Conservation (phyloP, 345 rosid genomes). For the Hibiscus trionum region DNA sequence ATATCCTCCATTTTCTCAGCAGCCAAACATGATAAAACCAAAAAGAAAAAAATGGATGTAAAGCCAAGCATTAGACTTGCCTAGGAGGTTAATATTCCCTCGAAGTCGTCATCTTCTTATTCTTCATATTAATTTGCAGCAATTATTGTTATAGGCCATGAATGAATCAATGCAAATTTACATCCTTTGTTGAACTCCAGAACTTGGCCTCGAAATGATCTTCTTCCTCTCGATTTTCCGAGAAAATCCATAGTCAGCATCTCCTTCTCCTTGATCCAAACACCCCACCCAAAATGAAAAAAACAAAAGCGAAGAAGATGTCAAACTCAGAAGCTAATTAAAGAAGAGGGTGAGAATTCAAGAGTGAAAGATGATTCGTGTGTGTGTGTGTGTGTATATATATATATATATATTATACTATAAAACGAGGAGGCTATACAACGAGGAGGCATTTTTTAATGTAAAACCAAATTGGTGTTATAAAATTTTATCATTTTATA, state of each 20-base stretch:
- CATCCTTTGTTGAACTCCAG: neutral
- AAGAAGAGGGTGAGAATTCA: neutral
- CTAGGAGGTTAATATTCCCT: slow-evolving; percentile 35
- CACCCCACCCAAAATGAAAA: too few relatives aligned
- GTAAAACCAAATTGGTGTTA: neutral
- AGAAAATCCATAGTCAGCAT: neutral
- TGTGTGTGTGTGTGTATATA: neutral
- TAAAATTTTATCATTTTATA: too few relatives aligned
- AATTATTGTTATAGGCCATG: slow-evolving; percentile 15
- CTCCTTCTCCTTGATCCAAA: neutral
- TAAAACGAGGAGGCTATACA: neutral
- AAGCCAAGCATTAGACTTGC: slow-evolving; percentile 73
- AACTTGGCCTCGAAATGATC: neutral
- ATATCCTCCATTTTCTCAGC: slow-evolving; percentile 27
- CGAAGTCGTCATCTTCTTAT: neutral
- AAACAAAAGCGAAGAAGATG: neutral
- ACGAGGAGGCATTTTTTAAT: neutral
- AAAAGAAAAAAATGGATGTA: neutral
- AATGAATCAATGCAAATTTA: neutral
- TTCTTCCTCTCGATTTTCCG: slow-evolving; percentile 12
- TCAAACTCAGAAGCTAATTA: neutral
- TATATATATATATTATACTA: neutral
- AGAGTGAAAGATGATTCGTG: neutral
- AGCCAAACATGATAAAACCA: slow-evolving; percentile 23
- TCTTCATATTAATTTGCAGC: neutral